Evolutionary conservation across 1,284 basidiomycete genomes (phyloP), one percentile per base, ranked within the genome.

Genomic region (Grifola frondosa): DNA sequence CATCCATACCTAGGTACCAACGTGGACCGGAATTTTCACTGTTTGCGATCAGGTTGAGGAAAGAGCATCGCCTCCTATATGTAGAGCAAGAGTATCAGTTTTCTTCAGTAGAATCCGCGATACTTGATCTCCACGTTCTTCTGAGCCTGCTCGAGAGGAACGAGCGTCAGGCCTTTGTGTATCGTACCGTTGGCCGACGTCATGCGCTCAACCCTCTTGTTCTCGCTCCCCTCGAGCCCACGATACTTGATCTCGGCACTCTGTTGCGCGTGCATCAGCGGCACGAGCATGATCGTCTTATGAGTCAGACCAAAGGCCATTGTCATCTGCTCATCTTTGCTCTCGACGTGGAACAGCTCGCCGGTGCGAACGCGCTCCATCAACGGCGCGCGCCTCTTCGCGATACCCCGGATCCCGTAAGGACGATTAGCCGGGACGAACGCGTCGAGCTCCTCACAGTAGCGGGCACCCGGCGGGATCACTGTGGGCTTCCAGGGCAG

Each of bases 361-460:
- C 42, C 23, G n/a, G 28, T 38, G 30, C 22, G 24, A 17, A 34
- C 9, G n/a, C 45, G 40, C 33, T 38, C 11, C 20, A 22, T 29
- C 30, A 50, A 36, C 13, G 45, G 38, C 13, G 34, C 31, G 29
- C 19, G 17, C 22, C 6, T 24, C 44, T 46, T 37, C 37, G 30
- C 22, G 48, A 46, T 37, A 3, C 48, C 48, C n/a, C 48, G 48
- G 43, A 50, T 46, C n/a, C 26, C 9, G 48, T 50, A 50, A 4
- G 38, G 29, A n/a, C 42, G 35, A 31, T 42, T 17, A 9, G 6
- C 33, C 23, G 48, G 48, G 13, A 50, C 48, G 36, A 19, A 46
- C 6, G 34, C 48, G 37, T 50, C 36, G 28, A 50, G 36, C 40
- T 46, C 44, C 30, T 46, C 40, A 40, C 48, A 50, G 44, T 50